These are phyloP conservation scores for Rhynchosporium secalis DNA, from an alignment of 2,329 filamentous ascomycete genomes.

Conservation along the genomic window DNA sequence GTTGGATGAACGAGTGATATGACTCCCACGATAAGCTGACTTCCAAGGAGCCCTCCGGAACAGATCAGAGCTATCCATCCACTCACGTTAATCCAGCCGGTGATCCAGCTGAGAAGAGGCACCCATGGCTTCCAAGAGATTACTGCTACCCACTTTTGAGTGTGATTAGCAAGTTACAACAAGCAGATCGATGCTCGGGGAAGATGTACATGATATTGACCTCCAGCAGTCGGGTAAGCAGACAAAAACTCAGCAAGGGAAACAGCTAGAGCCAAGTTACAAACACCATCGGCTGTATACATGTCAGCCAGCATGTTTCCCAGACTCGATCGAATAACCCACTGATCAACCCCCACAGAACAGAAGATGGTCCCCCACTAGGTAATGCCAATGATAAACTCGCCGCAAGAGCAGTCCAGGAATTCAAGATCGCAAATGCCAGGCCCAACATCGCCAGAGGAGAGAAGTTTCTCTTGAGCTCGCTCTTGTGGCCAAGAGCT, in stretches of 20 bases:
- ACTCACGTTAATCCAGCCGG: slow-evolving; percentile 50
- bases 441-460: slow-evolving; percentile 59
- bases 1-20: slow-evolving; percentile 51
- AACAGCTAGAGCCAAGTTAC: slow-evolving; percentile 54
- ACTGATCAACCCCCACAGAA: slow-evolving; percentile 70
- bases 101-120: slow-evolving; percentile 46
- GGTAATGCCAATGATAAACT: slow-evolving; percentile 56
- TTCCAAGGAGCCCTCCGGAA: slow-evolving; percentile 52
- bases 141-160: slow-evolving; percentile 51
- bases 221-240: slow-evolving; percentile 55
- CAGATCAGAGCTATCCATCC: slow-evolving; percentile 49
- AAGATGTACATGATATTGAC: slow-evolving; percentile 48
- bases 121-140: slow-evolving; percentile 50
- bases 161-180: background rate
- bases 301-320: slow-evolving; percentile 50
- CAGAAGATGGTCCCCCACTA: slow-evolving; percentile 67
- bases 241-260: slow-evolving; percentile 59
- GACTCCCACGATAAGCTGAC: slow-evolving; percentile 55
- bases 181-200: background rate
- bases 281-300: slow-evolving; percentile 52
- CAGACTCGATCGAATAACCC: slow-evolving; percentile 43
- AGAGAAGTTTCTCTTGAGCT: slow-evolving; percentile 57
- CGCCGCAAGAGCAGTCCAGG: slow-evolving; percentile 55
- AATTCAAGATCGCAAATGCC: slow-evolving; percentile 58
- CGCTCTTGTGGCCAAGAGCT: slow-evolving; percentile 49